These are phyloP conservation scores for Dictyophora rubrovolvata DNA, from an alignment of 768 basidiomycete genomes.

Conservation along the genomic window DNA sequence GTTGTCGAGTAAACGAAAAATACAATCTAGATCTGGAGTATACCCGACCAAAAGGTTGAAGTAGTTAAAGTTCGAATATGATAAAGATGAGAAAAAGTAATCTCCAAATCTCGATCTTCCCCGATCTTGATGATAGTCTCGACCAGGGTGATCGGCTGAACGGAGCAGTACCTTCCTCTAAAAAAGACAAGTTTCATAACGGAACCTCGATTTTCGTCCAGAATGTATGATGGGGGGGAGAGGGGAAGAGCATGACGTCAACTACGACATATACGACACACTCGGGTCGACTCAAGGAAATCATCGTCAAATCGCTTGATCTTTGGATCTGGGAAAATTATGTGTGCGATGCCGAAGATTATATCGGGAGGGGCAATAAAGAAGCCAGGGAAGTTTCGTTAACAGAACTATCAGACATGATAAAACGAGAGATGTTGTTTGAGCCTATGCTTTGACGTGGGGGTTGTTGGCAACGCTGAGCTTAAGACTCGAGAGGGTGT, in stretches of 20 bases:
- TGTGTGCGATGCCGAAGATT: neutral
- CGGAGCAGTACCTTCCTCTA: neutral
- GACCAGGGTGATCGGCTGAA: neutral
- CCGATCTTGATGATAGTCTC: no score
- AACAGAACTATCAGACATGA: neutral
- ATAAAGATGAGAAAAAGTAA: neutral
- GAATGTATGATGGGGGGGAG: neutral
- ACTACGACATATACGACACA: no score
- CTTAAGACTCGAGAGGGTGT: neutral
- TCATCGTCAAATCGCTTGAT: neutral
- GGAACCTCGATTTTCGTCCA: neutral
- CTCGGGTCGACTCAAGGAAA: neutral
- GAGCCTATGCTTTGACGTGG: neutral
- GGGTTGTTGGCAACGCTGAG: neutral
- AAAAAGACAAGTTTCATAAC: neutral
- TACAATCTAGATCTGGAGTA: neutral
- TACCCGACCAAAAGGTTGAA: neutral
- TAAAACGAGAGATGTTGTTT: neutral
- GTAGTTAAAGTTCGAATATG: neutral
- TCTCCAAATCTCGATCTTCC: neutral
- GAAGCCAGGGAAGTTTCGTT: neutral
- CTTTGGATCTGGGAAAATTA: neutral
- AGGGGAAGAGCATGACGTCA: neutral
- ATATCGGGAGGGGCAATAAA: neutral
- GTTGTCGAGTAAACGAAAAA: neutral